Percentiles rank a stretch among this genome's conserved stretches.
phyloP scores from a whole-genome alignment of 306 rosid species.

The Inga leiocalycina region DNA sequence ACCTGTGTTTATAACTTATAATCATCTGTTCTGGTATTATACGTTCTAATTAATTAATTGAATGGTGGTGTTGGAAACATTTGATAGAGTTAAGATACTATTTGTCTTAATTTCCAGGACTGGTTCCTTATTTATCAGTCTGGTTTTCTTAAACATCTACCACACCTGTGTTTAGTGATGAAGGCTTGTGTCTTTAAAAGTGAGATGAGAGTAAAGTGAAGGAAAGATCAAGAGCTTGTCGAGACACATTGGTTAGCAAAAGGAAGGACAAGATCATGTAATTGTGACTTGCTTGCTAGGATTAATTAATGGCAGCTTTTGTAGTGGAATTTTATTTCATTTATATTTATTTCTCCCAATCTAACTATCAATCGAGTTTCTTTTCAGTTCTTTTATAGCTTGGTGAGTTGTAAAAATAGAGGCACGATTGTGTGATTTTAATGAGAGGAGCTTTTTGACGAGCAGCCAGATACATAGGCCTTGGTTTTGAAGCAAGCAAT shows the following conservation, averaged over 20 bases:
- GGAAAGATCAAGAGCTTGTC: background rate
- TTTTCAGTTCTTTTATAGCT: too few species aligned
- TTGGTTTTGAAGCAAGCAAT: background rate
- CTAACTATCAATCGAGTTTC: background rate
- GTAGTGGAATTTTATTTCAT: background rate
- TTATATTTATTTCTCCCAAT: background rate
- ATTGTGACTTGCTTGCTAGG: background rate
- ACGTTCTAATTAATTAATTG: constrained; percentile 16
- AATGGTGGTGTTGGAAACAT: background rate
- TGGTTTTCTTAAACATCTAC: background rate
- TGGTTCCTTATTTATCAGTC: constrained; percentile 11
- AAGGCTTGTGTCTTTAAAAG: background rate
- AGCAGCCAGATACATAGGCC: background rate
- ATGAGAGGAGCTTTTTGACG: too few species aligned
- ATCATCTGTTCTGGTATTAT: background rate
- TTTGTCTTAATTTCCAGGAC: constrained; percentile 12
- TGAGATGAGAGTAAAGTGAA: background rate
- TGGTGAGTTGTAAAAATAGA: too few species aligned
- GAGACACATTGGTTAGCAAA: background rate
- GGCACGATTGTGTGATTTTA: too few species aligned
- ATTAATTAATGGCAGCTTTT: background rate
- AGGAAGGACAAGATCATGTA: background rate
- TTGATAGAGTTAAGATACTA: background rate
- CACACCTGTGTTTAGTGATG: too few species aligned
- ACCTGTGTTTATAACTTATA: background rate